phyloP scores from a whole-genome alignment of 495 filamentous ascomycete genomes.

The Penicillium subrubescens region DNA sequence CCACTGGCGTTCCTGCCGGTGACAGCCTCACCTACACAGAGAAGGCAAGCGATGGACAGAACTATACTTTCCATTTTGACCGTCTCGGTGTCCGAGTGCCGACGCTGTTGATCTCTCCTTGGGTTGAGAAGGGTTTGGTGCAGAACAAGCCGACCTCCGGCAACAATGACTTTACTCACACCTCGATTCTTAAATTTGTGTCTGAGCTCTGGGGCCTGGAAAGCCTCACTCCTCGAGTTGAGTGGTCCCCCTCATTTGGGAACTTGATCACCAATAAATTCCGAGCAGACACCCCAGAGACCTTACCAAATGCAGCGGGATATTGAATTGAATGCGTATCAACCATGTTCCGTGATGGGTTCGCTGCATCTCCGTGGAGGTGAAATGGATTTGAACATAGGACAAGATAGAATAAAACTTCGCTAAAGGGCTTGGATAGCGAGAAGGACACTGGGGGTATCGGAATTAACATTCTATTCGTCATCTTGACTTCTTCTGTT shows the following conservation, averaged over 20 bases:
- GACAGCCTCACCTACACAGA: constrained; percentile 49
- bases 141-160: constrained; percentile 38
- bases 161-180: constrained; percentile 45
- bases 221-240: constrained; percentile 42
- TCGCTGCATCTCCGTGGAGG: neutral
- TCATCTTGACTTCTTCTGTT: neutral
- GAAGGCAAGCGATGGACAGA: constrained; percentile 38
- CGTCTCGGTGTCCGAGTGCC: constrained; percentile 54
- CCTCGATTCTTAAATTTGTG: constrained; percentile 47
- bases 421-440: too few species aligned
- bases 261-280: constrained; percentile 34
- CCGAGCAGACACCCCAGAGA: constrained; percentile 33
- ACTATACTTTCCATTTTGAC: constrained; percentile 51
- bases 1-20: constrained; percentile 43
- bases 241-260: constrained; percentile 46
- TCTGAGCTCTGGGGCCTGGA: constrained; percentile 48
- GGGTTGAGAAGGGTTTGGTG: constrained; percentile 46
- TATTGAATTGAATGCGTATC: neutral
- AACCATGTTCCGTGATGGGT: neutral
- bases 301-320: constrained; percentile 27
- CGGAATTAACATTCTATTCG: neutral
- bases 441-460: neutral
- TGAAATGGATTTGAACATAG: neutral
- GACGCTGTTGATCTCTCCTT: constrained; percentile 53
- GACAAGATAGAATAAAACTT: neutral